Percentiles rank a stretch among this genome's conserved stretches.
Conservation (phyloP, 1,139 yeast genomes). For the Geotrichum klebahnii region DNA sequence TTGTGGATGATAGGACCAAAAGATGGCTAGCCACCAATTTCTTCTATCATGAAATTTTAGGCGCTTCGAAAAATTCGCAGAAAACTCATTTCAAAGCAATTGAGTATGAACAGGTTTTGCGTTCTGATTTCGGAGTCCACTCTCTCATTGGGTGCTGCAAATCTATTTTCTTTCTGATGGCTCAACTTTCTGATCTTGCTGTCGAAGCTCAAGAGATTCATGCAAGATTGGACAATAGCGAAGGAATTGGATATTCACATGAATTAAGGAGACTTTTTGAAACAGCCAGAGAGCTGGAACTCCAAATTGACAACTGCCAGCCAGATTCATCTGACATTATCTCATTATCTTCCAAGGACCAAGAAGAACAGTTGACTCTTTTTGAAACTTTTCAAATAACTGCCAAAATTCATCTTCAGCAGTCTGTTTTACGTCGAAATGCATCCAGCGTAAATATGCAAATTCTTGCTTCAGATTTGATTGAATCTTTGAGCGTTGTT, state of each 20-base stretch:
- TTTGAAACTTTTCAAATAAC: conserved; percentile 71
- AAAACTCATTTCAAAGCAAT: conserved; percentile 36
- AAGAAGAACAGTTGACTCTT: conserved; percentile 62
- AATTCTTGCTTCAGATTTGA: conserved; percentile 51
- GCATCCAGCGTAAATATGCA: conserved; percentile 66
- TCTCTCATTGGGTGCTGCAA: conserved; percentile 73
- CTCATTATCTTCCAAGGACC: conserved; percentile 48
- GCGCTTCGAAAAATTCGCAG: conserved; percentile 48
- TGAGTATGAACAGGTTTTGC: conserved; percentile 50
- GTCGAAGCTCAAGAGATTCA: conserved; percentile 41
- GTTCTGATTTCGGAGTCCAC: conserved; percentile 46
- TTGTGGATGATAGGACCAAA: conserved; percentile 54
- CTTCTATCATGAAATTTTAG: conserved; percentile 74
- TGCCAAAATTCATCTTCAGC: conserved; percentile 63
- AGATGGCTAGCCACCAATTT: conserved; percentile 77
- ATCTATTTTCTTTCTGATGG: conserved; percentile 59
- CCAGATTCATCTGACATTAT: conserved; percentile 54
- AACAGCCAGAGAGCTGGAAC: conserved; percentile 48
- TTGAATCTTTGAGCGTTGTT: conserved; percentile 57
- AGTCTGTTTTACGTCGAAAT: conserved; percentile 56
- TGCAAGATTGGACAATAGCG: neutral
- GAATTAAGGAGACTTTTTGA: conserved; percentile 19
- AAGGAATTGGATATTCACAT: neutral
- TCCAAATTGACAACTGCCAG: conserved; percentile 48
- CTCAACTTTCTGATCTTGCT: conserved; percentile 63